Conservation (phyloP, 345 rosid species). For the Sisymbrium irio region DNA sequence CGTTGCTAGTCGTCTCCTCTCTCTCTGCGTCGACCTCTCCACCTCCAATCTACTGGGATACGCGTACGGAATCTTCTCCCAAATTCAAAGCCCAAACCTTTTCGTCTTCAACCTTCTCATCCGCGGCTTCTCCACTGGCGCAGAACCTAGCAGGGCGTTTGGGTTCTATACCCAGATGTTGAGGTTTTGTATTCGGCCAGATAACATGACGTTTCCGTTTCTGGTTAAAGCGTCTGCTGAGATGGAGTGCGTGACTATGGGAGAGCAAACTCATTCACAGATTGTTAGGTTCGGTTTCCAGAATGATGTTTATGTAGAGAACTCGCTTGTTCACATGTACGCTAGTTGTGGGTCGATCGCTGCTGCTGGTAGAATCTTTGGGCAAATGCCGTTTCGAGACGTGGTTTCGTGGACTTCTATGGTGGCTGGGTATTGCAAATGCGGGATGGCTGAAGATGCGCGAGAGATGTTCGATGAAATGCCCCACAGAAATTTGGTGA, state of each 20-base stretch:
- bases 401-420: conserved; percentile 80
- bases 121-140: conserved; percentile 47
- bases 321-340: conserved; percentile 69
- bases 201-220: conserved; percentile 72
- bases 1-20: conserved; percentile 56
- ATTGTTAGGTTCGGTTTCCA: conserved; percentile 50
- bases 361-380: conserved; percentile 48
- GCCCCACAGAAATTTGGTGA: conserved; percentile 67
- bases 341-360: conserved; percentile 44
- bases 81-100: conserved; percentile 54
- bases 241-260: conserved; percentile 37
- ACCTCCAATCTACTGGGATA: conserved; percentile 36
- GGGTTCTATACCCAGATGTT: conserved; percentile 46
- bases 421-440: conserved; percentile 46
- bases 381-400: conserved; percentile 37
- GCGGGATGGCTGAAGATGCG: conserved; percentile 49
- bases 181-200: conserved; percentile 42
- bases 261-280: conserved; percentile 62
- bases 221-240: conserved; percentile 51
- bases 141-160: conserved; percentile 42
- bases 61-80: conserved; percentile 46
- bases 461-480: conserved; percentile 66
- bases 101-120: conserved; percentile 57
- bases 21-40: conserved; percentile 39
- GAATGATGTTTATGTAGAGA: conserved; percentile 57